A percentile compares a stretch with the other conserved stretches of the same genome.
Evolutionary conservation across 805 yeast species (phyloP).

Genomic region (Kuraishia floccosa): DNA sequence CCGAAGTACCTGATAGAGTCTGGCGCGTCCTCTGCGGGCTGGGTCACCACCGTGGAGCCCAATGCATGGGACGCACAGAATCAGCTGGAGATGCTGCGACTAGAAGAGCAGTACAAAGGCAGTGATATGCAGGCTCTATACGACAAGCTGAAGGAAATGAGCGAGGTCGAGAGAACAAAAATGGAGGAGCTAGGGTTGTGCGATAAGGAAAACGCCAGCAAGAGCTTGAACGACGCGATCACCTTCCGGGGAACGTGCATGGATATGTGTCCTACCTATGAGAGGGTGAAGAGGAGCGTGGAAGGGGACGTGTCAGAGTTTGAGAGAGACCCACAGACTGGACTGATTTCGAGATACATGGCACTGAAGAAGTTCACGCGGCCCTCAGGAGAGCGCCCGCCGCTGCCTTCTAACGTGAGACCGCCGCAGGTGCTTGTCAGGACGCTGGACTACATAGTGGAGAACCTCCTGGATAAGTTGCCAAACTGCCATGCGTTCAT

Average conservation of each 20-base stretch:
- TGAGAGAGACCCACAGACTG: constrained; percentile 58
- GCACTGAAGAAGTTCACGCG: constrained; percentile 91
- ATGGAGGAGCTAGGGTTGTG: constrained; percentile 81
- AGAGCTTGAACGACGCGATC: constrained; percentile 82
- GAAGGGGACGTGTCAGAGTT: constrained; percentile 77
- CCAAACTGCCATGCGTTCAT: constrained; percentile 85
- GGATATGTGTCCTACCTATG: constrained; percentile 94
- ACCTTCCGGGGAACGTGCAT: constrained; percentile 77
- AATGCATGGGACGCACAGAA: constrained; percentile 68
- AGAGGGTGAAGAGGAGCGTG: constrained; percentile 74
- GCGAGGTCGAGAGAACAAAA: constrained; percentile 60
- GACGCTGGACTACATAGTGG: constrained; percentile 64
- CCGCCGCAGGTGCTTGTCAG: constrained; percentile 68
- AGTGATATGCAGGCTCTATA: constrained; percentile 67
- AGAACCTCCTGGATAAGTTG: constrained; percentile 46
- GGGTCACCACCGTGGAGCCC: constrained; percentile 18
- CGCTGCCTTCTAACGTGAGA: constrained; percentile 93
- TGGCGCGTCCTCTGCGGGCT: too few relatives aligned
- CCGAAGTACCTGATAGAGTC: constrained; percentile 20
- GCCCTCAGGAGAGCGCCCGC: constrained; percentile 98
- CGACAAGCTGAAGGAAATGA: constrained; percentile 62
- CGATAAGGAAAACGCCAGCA: constrained; percentile 75
- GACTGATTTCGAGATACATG: constrained; percentile 39
- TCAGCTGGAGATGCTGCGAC: constrained; percentile 44
- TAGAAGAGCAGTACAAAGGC: constrained; percentile 30